Evolutionary conservation across 108 stramenopile genomes (phyloP), one percentile per base, ranked within the genome.

Genomic region (Skeletonema potamos): DNA sequence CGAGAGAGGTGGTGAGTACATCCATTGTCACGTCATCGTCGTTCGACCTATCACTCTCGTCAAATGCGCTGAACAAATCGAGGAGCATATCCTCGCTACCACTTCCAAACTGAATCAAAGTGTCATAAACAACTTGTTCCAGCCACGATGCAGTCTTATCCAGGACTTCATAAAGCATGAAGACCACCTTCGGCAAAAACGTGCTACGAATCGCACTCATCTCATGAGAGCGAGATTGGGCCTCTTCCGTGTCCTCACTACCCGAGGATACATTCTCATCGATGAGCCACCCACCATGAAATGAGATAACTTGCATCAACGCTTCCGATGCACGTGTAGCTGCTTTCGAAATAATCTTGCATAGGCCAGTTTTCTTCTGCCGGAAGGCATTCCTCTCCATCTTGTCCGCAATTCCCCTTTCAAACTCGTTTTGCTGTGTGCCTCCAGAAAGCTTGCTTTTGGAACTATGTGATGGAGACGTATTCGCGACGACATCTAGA

Each of bases 141-240:
- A 90, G 62, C 89, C 89, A 93, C 66, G 57, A 60, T 9, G 89
- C 92, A 27, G 89, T 90, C 51, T 84, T 82, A 57, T 87, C 73
- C 63, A 88, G 89, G 0, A 90, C 87, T 65, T 85, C 72, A 37
- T 83, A 76, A 32, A 88, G 84, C 72, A 87, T 60, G 48, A 75
- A 81, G 29, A 87, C 84, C 18, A 84, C 76, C 39, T 75, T 62
- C 0, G 87, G 86, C 13, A 93, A 51, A 41, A 82, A 71, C 0
- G 72, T 65, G 6, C 72, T 59, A 20, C 84, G 82, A 62, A 93
- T 83, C 39, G 44, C 58, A 12, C 62, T 27, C 48, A 89, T 64
- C 44, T 93, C 85, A 5, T 68, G 44, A 11, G 66, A 62, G 18
- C 87, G 84, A 30, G 70, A 43, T 13, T 77, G 62, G 12, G 74